Evolutionary conservation across 2,329 filamentous ascomycete species (phyloP), one percentile per base, ranked within the genome.

Genomic region (Botrytis pseudocinerea): DNA sequence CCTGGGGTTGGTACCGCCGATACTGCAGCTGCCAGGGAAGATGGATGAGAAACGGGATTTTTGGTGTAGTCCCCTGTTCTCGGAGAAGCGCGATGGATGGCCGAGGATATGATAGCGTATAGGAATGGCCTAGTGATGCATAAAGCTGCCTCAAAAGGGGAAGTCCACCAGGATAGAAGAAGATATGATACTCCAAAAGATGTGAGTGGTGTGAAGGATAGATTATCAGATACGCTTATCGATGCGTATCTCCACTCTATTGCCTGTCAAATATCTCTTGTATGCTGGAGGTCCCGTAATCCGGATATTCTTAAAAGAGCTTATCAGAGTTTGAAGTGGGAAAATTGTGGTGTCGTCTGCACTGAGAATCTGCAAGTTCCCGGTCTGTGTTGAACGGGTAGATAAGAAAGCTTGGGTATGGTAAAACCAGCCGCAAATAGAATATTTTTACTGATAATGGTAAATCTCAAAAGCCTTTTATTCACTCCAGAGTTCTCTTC

Each of bases 61-160:
- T 32, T 70, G 32, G 22, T 73, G 71, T 66, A 57, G 64, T 44
- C 69, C 74, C 70, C 77, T 77, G 76, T 76, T 74, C 73, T 78
- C 77, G 78, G 77, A 76, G 76, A 76, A 76, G 72, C 69, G 76
- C 74, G 78, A 78, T 70, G 72, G 60, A 73, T 60, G 73, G 75
- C 70, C 64, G 35, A 73, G 66, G 73, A 14, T 73, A 54, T 63
- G 46, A 48, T 62, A 63, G 44, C 48, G 65, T n/a, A 42, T 51
- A 44, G 40, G 42, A 46, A 25, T 18, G 62, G 42, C 62, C 35
- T 61, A 63, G 25, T 44, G 22, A 38, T 40, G 65, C 69, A 68
- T 61, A 38, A 38, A 40, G 28, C 38, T 73, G 68, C 60, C 75
- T 71, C 38, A 62, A 71, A 40, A 16, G 48, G 68, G 68, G 48